Percentiles rank a stretch among this genome's conserved stretches.
These are phyloP conservation scores for Acer yangbiense DNA, from an alignment of 345 rosid species.

Conservation along the genomic window DNA sequence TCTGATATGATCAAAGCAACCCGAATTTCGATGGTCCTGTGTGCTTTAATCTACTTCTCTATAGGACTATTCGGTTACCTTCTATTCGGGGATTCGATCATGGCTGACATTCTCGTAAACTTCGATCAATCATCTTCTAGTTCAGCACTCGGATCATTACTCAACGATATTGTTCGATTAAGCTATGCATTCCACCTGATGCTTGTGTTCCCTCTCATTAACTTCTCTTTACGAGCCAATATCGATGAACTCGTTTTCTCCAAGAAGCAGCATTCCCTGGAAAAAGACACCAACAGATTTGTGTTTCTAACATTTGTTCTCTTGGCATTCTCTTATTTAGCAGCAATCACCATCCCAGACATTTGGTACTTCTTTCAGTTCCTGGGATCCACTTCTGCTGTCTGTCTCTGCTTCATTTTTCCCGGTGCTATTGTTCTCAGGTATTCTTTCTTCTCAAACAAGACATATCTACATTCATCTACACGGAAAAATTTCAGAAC, in stretches of 20 bases:
- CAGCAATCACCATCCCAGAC: slow-evolving; percentile 70
- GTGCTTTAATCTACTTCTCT: slow-evolving; percentile 62
- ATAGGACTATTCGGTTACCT: slow-evolving; percentile 77
- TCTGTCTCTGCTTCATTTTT: slow-evolving; percentile 81
- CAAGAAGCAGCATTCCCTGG: slow-evolving; percentile 33
- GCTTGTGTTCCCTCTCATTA: slow-evolving; percentile 82
- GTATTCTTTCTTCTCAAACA: slow-evolving; percentile 30
- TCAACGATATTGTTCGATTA: slow-evolving; percentile 61
- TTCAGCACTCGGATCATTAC: slow-evolving; percentile 48
- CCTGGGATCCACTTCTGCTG: slow-evolving; percentile 83
- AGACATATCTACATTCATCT: no score
- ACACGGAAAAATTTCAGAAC: no score
- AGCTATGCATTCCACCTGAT: slow-evolving; percentile 83
- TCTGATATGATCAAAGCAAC: slow-evolving; percentile 60
- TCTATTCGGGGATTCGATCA: slow-evolving; percentile 72
- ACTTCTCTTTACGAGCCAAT: slow-evolving; percentile 73
- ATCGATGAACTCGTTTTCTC: slow-evolving; percentile 73
- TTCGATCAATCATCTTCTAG: slow-evolving; percentile 59
- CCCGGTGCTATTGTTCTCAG: slow-evolving; percentile 77
- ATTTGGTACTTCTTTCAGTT: slow-evolving; percentile 88
- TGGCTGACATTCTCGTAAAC: slow-evolving; percentile 79
- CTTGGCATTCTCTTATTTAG: slow-evolving; percentile 47
- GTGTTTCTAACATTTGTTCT: slow-evolving; percentile 45
- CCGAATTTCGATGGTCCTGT: slow-evolving; percentile 57
- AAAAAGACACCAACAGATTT: slow-evolving; percentile 58